Percentiles rank a stretch among this genome's conserved stretches.
Evolutionary conservation across 192 early-diverging fungal genomes (phyloP).

Genomic region (Coemansia sp.): DNA sequence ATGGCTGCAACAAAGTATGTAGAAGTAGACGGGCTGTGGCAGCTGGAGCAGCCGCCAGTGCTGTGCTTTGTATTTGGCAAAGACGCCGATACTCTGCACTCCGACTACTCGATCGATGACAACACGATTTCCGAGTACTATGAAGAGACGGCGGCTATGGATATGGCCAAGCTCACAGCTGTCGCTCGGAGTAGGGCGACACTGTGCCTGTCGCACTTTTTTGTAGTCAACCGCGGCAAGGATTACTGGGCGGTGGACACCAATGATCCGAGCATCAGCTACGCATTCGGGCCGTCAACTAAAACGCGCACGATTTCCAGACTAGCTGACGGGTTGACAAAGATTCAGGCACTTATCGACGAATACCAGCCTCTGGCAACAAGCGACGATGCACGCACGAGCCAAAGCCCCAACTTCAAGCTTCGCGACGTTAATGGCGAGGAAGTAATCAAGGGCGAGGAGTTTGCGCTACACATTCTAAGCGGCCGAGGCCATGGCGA

Average conservation of each 20-base stretch:
- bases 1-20: not conserved
- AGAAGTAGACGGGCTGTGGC: not conserved
- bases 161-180: not conserved
- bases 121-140: slow-evolving; percentile 5
- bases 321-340: not conserved
- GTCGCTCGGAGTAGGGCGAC: not conserved
- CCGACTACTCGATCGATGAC: slow-evolving; percentile 2
- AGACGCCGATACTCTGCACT: not conserved
- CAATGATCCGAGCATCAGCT: not conserved
- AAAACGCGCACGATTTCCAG: not conserved
- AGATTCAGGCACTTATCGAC: not conserved
- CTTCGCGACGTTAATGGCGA: slow-evolving; percentile 1
- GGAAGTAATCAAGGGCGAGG: not conserved
- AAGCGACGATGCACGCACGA: not conserved
- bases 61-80: slow-evolving; percentile 2
- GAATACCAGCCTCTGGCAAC: not conserved
- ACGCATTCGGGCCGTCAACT: not conserved
- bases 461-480: not conserved
- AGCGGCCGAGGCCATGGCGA: not conserved
- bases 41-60: not conserved
- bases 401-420: not conserved
- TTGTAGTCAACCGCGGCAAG: slow-evolving; percentile 5
- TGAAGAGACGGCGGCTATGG: not conserved
- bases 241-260: slow-evolving; percentile 1
- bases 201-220: slow-evolving; percentile 6